Evolutionary conservation across 331 rosid species (phyloP).

Genomic region (Spiraea crenata): DNA sequence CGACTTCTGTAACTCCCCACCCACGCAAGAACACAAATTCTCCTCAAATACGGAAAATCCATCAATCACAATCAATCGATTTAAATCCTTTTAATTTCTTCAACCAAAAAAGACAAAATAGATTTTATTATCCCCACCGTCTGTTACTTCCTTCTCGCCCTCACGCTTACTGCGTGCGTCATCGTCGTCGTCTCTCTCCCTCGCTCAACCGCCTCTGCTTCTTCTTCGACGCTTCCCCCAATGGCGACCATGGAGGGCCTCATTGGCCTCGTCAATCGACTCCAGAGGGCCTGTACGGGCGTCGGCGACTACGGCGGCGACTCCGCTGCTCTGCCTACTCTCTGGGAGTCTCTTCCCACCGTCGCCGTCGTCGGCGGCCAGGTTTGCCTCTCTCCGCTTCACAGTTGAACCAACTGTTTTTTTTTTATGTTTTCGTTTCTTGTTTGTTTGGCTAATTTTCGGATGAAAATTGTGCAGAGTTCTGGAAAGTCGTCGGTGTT

Average conservation of each 20-base stretch:
- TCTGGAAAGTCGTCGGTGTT: constrained; percentile 82
- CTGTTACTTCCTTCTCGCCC: constrained; percentile 24
- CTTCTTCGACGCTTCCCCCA: constrained; percentile 4
- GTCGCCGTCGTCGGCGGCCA: constrained; percentile 79
- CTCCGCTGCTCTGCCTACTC: constrained; percentile 58
- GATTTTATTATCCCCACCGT: constrained; percentile 29
- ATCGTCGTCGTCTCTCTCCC: constrained; percentile 13
- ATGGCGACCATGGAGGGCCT: constrained; percentile 53
- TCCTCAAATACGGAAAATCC: neutral
- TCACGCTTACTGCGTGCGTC: constrained; percentile 26
- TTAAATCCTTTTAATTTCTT: neutral
- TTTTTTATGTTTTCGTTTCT: neutral
- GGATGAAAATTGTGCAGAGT: constrained; percentile 44
- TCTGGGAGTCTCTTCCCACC: constrained; percentile 77
- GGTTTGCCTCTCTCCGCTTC: constrained; percentile 27
- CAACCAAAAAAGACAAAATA: constrained; percentile 18
- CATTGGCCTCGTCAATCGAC: constrained; percentile 62
- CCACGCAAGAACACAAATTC: neutral
- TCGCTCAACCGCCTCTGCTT: constrained; percentile 7
- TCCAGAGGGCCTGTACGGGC: constrained; percentile 65
- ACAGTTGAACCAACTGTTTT: neutral
- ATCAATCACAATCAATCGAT: neutral
- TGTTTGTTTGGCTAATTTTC: neutral
- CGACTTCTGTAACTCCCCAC: neutral
- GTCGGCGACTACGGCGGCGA: constrained; percentile 67